Conservation (phyloP, 306 rosid genomes). For the Argentina anserina region DNA sequence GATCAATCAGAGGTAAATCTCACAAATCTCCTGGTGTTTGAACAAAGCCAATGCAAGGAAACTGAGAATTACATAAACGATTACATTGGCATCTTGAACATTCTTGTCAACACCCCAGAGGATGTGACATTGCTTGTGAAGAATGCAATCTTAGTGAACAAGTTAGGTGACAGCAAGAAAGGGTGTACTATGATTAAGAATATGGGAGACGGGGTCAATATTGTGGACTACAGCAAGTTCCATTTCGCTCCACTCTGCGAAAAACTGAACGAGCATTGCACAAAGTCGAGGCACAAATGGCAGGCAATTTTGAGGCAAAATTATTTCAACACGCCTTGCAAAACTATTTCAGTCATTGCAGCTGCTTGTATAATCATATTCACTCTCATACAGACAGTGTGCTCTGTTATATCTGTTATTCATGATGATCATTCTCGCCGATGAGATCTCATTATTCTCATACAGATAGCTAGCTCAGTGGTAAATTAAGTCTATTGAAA, state of each 20-base stretch:
- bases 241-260: neutral
- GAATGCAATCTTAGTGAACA: neutral
- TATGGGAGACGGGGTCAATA: neutral
- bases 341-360: neutral
- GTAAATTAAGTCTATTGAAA: no score
- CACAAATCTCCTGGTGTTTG: constrained; percentile 17
- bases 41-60: neutral
- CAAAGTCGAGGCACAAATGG: neutral
- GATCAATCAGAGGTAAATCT: neutral
- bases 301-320: neutral
- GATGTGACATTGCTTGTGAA: neutral
- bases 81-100: neutral
- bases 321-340: constrained; percentile 7
- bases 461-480: neutral
- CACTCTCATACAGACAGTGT: neutral
- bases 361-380: neutral
- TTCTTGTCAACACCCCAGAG: neutral
- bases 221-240: neutral
- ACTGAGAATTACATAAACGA: neutral
- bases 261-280: neutral
- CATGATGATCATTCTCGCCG: neutral
- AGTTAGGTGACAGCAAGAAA: neutral
- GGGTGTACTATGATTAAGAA: neutral
- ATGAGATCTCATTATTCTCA: neutral
- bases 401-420: neutral